Percentiles rank a stretch among this genome's conserved stretches.
Evolutionary conservation across 2,329 filamentous ascomycete species (phyloP).

Genomic region (Eutypella sp.): DNA sequence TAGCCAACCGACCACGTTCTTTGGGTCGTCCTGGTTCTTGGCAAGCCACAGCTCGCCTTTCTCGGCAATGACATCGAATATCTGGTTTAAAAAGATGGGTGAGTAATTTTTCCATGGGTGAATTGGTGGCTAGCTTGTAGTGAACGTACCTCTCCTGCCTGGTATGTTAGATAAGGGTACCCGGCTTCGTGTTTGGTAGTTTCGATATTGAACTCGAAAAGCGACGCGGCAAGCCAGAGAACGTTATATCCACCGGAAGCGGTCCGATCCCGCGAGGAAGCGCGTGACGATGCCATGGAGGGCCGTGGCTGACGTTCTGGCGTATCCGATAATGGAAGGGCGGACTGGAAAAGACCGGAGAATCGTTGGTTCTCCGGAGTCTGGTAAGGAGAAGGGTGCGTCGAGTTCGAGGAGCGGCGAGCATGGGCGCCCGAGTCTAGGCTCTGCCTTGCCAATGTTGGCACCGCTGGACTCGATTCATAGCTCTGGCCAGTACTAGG

Average conservation of each 20-base stretch:
- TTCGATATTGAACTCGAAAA: conserved; percentile 97
- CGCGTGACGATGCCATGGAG: conserved; percentile 55
- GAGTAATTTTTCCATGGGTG: not conserved
- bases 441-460: conserved; percentile 45
- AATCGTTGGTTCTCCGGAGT: conserved; percentile 49
- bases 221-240: conserved; percentile 84
- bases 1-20: conserved; percentile 84
- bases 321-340: conserved; percentile 72
- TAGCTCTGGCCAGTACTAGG: conserved; percentile 58
- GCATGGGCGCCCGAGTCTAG: conserved; percentile 43
- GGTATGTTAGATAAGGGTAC: conserved; percentile 93
- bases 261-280: conserved; percentile 55
- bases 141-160: conserved; percentile 72
- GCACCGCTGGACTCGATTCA: conserved; percentile 50
- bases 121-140: not conserved
- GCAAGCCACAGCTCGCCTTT: conserved; percentile 98
- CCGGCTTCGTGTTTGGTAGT: conserved; percentile 87
- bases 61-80: conserved; percentile 89
- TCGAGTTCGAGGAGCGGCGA: conserved; percentile 51
- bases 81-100: conserved; percentile 36
- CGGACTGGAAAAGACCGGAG: conserved; percentile 81
- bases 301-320: conserved; percentile 47
- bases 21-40: conserved; percentile 88
- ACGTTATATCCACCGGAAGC: conserved; percentile 60
- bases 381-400: conserved; percentile 45